phyloP scores from a whole-genome alignment of 495 filamentous ascomycete species.

The Hyaloscypha finlandica region DNA sequence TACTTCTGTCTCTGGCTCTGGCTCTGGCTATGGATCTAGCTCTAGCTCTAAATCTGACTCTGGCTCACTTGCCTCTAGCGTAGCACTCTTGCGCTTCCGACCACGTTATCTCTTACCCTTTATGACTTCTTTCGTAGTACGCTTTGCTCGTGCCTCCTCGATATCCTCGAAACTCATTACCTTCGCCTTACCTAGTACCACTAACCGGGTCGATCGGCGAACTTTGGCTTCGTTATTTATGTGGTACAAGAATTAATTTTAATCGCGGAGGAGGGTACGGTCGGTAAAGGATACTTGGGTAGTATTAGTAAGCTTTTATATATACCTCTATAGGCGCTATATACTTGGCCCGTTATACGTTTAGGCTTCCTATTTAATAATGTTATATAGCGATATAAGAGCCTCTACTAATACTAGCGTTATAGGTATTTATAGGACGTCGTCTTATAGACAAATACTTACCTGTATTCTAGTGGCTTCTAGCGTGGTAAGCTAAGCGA shows the following conservation, averaged over 20 bases:
- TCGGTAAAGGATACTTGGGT: too few species aligned
- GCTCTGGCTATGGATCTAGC: too few species aligned
- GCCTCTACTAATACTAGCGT: not conserved
- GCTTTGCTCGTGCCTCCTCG: slow-evolving; percentile 37
- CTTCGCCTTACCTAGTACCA: slow-evolving; percentile 37
- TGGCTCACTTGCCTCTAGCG: slow-evolving; percentile 26
- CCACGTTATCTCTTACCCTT: slow-evolving; percentile 32
- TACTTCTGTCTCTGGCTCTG: slow-evolving; percentile 5
- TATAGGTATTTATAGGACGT: not conserved
- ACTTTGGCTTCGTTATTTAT: slow-evolving; percentile 28
- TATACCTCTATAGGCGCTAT: slow-evolving; percentile 27
- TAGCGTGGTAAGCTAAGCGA: slow-evolving; percentile 28
- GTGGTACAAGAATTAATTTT: slow-evolving; percentile 21
- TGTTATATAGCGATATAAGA: not conserved
- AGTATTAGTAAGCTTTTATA: slow-evolving; percentile 33
- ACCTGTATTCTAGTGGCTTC: slow-evolving; percentile 28
- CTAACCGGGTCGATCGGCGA: slow-evolving; percentile 35
- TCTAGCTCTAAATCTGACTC: too few species aligned
- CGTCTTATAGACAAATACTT: slow-evolving; percentile 28
- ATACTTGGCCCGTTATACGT: slow-evolving; percentile 30
- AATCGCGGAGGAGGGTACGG: slow-evolving; percentile 34
- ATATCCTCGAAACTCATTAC: slow-evolving; percentile 40
- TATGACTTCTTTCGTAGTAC: slow-evolving; percentile 31
- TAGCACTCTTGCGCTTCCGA: slow-evolving; percentile 35
- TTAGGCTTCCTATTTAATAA: slow-evolving; percentile 14